Conservation (phyloP, 768 basidiomycete genomes). For the Gloeostereum incarnatum region DNA sequence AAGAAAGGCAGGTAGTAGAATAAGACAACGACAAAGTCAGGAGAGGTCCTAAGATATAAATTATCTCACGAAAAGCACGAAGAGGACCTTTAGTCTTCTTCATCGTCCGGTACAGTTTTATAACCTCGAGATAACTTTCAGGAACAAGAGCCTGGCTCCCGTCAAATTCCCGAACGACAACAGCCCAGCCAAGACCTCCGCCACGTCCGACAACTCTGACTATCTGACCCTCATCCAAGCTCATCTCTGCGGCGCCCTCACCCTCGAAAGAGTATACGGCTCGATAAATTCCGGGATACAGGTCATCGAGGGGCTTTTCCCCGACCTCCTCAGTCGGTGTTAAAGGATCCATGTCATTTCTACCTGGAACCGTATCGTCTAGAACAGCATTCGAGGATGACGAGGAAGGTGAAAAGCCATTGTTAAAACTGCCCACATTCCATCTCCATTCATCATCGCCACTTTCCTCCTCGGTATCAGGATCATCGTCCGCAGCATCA, state of each 20-base stretch:
- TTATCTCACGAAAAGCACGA: no score
- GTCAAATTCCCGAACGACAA: conserved; percentile 20
- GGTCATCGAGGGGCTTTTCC: conserved; percentile 13
- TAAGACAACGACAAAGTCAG: no score
- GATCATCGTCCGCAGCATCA: conserved; percentile 3
- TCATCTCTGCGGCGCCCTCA: conserved; percentile 55
- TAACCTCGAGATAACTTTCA: conserved; percentile 42
- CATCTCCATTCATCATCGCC: conserved; percentile 12
- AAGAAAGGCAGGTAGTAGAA: no score
- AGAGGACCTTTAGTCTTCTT: no score
- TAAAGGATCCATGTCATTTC: no score
- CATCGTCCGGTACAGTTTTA: conserved; percentile 22
- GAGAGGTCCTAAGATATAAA: no score
- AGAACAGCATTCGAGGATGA: no score
- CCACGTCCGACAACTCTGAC: conserved; percentile 44
- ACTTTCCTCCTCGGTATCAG: conserved; percentile 12
- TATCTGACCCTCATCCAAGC: conserved; percentile 42
- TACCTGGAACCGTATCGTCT: no score
- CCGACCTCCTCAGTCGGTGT: neutral
- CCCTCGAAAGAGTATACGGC: conserved; percentile 50
- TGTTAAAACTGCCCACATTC: no score
- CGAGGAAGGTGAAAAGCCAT: no score
- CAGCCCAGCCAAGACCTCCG: conserved; percentile 50
- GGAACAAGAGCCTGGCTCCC: conserved; percentile 44
- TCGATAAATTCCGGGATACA: conserved; percentile 42